Evolutionary conservation across 176 grass and related monocot genomes (phyloP).

Genomic region (Oryza punctata): DNA sequence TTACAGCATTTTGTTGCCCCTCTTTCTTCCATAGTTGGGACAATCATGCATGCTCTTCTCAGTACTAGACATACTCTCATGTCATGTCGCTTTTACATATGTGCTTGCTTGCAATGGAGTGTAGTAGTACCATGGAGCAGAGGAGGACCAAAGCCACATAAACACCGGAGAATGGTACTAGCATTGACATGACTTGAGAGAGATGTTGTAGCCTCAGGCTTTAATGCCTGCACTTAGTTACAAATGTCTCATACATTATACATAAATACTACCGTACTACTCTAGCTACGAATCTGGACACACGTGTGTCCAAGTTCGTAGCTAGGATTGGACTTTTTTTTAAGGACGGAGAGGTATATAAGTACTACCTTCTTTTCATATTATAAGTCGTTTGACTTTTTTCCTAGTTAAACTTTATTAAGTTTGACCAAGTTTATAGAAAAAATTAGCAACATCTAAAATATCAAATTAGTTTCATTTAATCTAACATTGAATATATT

Average conservation of each 20-base stretch:
- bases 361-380: no score
- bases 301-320: no score
- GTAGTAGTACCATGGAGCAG: constrained; percentile 11
- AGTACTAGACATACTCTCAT: constrained; percentile 37
- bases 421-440: no score
- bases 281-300: no score
- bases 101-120: constrained; percentile 24
- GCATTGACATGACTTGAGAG: constrained; percentile 33
- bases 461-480: no score
- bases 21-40: constrained; percentile 18
- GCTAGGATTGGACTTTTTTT: no score
- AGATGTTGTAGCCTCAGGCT: constrained; percentile 22
- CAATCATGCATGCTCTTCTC: constrained; percentile 41
- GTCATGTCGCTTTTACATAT: constrained; percentile 38
- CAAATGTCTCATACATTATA: constrained; percentile 1
- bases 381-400: no score
- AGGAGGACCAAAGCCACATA: constrained; percentile 39
- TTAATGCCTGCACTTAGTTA: constrained; percentile 25
- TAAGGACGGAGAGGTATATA: no score
- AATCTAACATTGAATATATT: no score
- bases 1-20: constrained; percentile 21
- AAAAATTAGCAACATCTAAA: no score
- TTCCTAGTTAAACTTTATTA: no score
- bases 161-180: constrained; percentile 47
- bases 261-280: no score